A percentile compares a stretch with the other conserved stretches of the same genome.
Conservation (phyloP, 345 rosid species). For the Populus alba region DNA sequence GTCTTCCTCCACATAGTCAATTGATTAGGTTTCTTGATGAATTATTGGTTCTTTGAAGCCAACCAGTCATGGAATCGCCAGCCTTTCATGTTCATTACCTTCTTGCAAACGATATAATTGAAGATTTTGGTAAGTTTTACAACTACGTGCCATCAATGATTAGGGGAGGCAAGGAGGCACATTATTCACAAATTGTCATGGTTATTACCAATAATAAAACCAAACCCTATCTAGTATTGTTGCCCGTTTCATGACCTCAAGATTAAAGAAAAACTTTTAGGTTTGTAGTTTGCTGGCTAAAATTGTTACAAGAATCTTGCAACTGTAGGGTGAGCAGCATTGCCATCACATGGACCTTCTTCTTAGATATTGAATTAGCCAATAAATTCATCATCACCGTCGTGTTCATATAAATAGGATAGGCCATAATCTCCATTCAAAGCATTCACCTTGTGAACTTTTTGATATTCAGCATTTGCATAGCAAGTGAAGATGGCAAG, state of each 20-base stretch:
- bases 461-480: background rate
- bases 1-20: conserved; percentile 8
- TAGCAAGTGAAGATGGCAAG: conserved; percentile 11
- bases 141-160: conserved; percentile 22
- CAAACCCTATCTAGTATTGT: background rate
- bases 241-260: conserved; percentile 12
- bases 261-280: background rate
- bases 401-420: conserved; percentile 18
- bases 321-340: conserved; percentile 13
- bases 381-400: background rate
- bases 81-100: conserved; percentile 38
- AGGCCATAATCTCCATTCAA: conserved; percentile 1
- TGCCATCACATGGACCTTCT: conserved; percentile 33
- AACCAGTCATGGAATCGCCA: conserved; percentile 36
- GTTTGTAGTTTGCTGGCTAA: conserved; percentile 27
- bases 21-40: conserved; percentile 7
- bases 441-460: background rate
- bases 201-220: background rate
- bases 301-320: conserved; percentile 30
- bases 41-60: conserved; percentile 8
- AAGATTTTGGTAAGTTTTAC: background rate
- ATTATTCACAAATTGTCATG: background rate
- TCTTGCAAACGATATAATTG: conserved; percentile 12
- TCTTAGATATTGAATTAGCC: background rate
- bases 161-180: conserved; percentile 29